Conservation (phyloP, 495 filamentous ascomycete genomes). For the Daldinia vernicosa region DNA sequence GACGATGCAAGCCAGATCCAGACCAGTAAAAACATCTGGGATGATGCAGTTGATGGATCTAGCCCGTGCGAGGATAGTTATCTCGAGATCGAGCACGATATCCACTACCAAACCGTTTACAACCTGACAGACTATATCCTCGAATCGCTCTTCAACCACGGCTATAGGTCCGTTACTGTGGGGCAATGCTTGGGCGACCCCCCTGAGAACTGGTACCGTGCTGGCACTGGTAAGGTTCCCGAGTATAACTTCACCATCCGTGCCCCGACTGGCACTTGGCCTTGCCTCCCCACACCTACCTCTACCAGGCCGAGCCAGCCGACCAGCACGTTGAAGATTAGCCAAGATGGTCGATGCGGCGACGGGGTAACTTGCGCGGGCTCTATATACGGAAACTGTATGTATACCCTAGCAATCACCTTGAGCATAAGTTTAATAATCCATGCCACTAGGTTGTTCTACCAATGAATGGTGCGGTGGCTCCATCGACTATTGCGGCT, state of each 20-base stretch:
- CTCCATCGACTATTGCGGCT: conserved; percentile 59
- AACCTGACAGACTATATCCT: conserved; percentile 82
- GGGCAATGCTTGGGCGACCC: conserved; percentile 80
- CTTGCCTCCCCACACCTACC: conserved; percentile 39
- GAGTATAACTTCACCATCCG: conserved; percentile 39
- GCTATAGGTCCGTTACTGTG: conserved; percentile 74
- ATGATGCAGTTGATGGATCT: conserved; percentile 60
- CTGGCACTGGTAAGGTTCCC: conserved; percentile 40
- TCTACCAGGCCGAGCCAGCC: conserved; percentile 30
- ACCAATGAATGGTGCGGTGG: conserved; percentile 59
- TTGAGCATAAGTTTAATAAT: conserved; percentile 27
- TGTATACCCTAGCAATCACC: conserved; percentile 22
- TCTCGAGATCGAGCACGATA: conserved; percentile 81
- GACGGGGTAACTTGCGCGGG: conserved; percentile 59
- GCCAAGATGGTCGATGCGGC: conserved; percentile 64
- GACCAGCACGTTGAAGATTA: conserved; percentile 49
- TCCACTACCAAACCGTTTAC: conserved; percentile 77
- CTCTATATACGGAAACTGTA: conserved; percentile 52
- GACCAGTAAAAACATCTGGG: conserved; percentile 76
- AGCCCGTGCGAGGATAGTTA: conserved; percentile 59
- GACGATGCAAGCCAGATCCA: conserved; percentile 68
- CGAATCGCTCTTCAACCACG: conserved; percentile 61
- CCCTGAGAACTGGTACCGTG: conserved; percentile 74
- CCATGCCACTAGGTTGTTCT: conserved; percentile 49
- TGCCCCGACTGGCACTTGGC: conserved; percentile 38